Base-by-base conservation (phyloP, 345 rosid species). In the Murraya koenigii region DNA sequence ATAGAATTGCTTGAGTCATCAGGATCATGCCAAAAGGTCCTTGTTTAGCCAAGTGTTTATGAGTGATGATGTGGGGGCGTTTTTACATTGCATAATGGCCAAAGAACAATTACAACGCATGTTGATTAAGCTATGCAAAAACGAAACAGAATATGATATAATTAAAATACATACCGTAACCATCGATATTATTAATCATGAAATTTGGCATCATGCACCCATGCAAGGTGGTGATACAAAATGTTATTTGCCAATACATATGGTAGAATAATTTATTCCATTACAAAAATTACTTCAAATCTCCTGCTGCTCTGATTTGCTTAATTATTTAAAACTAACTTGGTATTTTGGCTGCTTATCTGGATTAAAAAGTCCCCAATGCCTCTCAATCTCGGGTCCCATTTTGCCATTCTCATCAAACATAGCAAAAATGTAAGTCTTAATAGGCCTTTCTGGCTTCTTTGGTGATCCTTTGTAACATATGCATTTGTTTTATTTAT, bases 341-440 rank as follows among this genome's bases (percentile, higher is more conserved):
- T 32, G 74, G 64, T 92, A 92, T 80, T 92, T 92, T 13, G 88
- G 82, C 75, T 83, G 85, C 68, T 75, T 83, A 32, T 88, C 80
- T 0, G 93, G 93, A 9, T 5, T 38, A 78, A 89, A 92, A 19
- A 90, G 66, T 67, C 97, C 94, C 79, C 81, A 92, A 22, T 67
- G 66, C 79, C 81, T 92, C 84, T 92, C 97, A 22, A 6, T 28
- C 23, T 89, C 93, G 0, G 85, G 85, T n/a, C 5, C 56, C 6
- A 5, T 47, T 75, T 90, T 92, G 75, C 11, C 9, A 47, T 79
- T 84, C 85, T 92, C 93, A 77, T 92, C 86, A 77, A 84, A 90
- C 90, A 88, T 82, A 15, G 90, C 89, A 56, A 90, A 92, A 67
- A 92, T 77, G 32, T 92, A 92, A 1, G 97, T 89, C 80, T 90